phyloP scores from a whole-genome alignment of 495 filamentous ascomycete genomes.

The Apodospora peruviana region DNA sequence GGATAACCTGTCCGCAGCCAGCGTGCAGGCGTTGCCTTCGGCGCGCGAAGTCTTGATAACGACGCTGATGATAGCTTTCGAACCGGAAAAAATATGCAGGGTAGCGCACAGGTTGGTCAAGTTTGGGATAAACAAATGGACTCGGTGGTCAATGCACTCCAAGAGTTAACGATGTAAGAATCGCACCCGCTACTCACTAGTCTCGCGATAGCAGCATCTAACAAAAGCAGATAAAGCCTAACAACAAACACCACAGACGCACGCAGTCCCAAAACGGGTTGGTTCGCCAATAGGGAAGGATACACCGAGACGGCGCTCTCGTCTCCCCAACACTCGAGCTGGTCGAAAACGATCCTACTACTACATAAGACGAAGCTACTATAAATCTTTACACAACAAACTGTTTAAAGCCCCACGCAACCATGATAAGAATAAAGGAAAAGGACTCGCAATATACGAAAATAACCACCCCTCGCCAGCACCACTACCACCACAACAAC shows the following conservation, averaged over 20 bases:
- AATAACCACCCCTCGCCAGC: neutral
- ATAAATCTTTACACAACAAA: no score
- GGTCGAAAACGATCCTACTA: constrained; percentile 8
- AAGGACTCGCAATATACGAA: constrained; percentile 8
- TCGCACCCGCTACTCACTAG: no score
- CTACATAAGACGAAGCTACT: no score
- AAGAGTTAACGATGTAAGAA: constrained; percentile 9
- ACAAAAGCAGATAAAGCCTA: constrained; percentile 15
- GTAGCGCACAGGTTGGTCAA: neutral
- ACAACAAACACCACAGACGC: constrained; percentile 12
- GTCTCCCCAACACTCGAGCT: constrained; percentile 12
- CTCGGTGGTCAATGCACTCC: constrained; percentile 19
- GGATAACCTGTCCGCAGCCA: constrained; percentile 9
- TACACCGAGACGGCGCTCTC: constrained; percentile 16
- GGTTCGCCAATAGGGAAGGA: constrained; percentile 14
- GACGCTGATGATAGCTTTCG: neutral
- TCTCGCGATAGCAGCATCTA: no score
- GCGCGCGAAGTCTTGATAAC: neutral
- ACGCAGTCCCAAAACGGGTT: constrained; percentile 13
- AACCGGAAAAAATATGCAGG: no score
- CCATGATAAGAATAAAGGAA: no score
- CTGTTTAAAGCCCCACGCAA: no score
- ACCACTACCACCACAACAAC: no score
- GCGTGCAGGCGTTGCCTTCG: constrained; percentile 11
- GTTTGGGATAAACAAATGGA: constrained; percentile 17